These are phyloP conservation scores for Cercophora samala DNA, from an alignment of 495 filamentous ascomycete species.

Conservation along the genomic window DNA sequence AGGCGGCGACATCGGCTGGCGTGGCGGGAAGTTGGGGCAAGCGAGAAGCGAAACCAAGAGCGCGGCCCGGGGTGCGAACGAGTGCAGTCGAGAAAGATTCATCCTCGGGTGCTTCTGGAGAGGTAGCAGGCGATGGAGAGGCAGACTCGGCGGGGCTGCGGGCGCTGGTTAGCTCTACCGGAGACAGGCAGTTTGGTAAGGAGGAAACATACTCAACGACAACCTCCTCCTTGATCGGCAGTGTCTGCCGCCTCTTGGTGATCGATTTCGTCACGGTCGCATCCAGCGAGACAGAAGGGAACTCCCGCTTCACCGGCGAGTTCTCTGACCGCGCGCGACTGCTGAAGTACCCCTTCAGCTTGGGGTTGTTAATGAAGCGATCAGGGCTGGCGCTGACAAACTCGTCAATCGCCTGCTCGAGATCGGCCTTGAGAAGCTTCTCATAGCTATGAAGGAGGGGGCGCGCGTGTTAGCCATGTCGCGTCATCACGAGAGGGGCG, in stretches of 20 bases:
- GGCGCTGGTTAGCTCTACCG: constrained; percentile 4
- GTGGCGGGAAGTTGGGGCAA: constrained; percentile 69
- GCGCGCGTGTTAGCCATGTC: constrained; percentile 8
- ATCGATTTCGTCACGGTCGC: constrained; percentile 14
- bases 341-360: constrained; percentile 72
- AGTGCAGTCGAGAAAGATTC: constrained; percentile 37
- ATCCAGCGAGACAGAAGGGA: constrained; percentile 36
- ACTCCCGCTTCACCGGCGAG: constrained; percentile 76
- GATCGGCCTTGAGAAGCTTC: constrained; percentile 72
- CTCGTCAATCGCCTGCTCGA: constrained; percentile 71
- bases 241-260: constrained; percentile 40
- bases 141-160: neutral
- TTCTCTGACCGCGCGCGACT: constrained; percentile 51
- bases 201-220: constrained; percentile 41
- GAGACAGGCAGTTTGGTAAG: neutral
- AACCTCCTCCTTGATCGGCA: constrained; percentile 49
- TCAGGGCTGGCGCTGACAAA: constrained; percentile 65
- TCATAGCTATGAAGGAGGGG: constrained; percentile 54
- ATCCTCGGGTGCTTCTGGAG: neutral
- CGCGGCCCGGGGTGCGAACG: constrained; percentile 57
- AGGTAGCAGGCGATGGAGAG: neutral
- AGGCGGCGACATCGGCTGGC: constrained; percentile 77
- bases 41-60: constrained; percentile 48
- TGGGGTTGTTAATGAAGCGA: constrained; percentile 59
- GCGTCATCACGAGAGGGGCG: neutral